Percentiles rank a stretch among this genome's conserved stretches.
phyloP scores from a whole-genome alignment of 2,329 filamentous ascomycete species.

The Lachnellula suecica region DNA sequence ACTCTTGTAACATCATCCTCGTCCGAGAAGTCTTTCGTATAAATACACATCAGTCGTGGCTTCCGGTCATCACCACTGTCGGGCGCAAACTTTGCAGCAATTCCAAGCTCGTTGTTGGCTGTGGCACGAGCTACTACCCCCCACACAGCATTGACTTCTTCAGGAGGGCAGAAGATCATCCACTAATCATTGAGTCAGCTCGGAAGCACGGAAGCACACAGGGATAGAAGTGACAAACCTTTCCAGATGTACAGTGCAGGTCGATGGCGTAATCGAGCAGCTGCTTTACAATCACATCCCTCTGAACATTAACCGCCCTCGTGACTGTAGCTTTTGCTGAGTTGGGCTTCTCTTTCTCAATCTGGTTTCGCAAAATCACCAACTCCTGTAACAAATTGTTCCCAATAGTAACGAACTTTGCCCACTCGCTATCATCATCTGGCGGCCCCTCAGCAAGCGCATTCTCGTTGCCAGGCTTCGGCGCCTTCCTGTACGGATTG shows the following conservation, averaged over 20 bases:
- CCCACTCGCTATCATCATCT: slow-evolving; percentile 21
- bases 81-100: slow-evolving; percentile 71
- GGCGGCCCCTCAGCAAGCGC: slow-evolving; percentile 21
- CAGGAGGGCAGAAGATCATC: slow-evolving; percentile 66
- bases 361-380: slow-evolving; percentile 41
- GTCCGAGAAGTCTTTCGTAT: slow-evolving; percentile 74
- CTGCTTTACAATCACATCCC: slow-evolving; percentile 47
- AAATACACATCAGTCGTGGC: slow-evolving; percentile 69
- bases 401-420: slow-evolving; percentile 19
- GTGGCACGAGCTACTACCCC: slow-evolving; percentile 64
- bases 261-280: slow-evolving; percentile 62
- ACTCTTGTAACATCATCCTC: slow-evolving; percentile 68
- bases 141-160: slow-evolving; percentile 65
- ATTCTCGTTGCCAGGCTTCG: slow-evolving; percentile 1
- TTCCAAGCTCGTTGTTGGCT: slow-evolving; percentile 67
- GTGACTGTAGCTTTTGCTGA: slow-evolving; percentile 18
- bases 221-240: slow-evolving; percentile 45
- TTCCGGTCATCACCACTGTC: slow-evolving; percentile 40
- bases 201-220: neutral
- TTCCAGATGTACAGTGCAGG: slow-evolving; percentile 61
- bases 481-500: slow-evolving; percentile 52
- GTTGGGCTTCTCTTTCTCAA: slow-evolving; percentile 43
- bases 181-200: slow-evolving; percentile 49
- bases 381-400: slow-evolving; percentile 33
- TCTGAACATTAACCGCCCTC: slow-evolving; percentile 28